Conservation (phyloP, 2,329 filamentous ascomycete species). For the Alternaria incomplexa region DNA sequence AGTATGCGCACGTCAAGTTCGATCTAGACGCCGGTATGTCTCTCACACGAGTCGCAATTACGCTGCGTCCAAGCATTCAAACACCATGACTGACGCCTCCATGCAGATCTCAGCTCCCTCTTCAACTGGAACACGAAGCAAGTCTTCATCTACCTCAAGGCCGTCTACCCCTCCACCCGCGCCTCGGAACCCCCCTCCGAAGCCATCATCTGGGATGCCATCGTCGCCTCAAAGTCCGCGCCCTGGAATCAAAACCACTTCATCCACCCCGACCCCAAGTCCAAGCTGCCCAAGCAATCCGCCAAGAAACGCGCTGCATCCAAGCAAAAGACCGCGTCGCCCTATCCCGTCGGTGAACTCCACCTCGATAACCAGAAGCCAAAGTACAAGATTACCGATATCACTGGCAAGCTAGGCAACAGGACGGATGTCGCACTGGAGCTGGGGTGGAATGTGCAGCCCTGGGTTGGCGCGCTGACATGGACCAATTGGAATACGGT, state of each 20-base stretch:
- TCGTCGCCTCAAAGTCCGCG: conserved; percentile 78
- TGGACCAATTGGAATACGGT: conserved; percentile 67
- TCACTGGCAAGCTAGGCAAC: conserved; percentile 77
- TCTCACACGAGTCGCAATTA: background rate
- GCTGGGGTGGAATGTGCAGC: conserved; percentile 95
- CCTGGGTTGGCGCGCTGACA: conserved; percentile 87
- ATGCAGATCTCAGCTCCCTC: conserved; percentile 78
- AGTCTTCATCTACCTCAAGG: conserved; percentile 94
- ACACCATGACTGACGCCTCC: background rate
- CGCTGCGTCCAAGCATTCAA: background rate
- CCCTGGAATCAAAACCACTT: conserved; percentile 59
- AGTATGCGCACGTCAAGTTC: conserved; percentile 95
- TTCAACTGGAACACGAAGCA: conserved; percentile 99
- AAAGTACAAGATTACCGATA: conserved; percentile 97
- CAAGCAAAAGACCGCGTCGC: conserved; percentile 18
- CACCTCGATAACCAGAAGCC: conserved; percentile 83
- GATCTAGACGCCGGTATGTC: conserved; percentile 75
- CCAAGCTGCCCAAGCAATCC: conserved; percentile 48
- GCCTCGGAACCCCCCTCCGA: conserved; percentile 56
- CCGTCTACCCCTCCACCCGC: conserved; percentile 65
- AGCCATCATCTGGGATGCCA: conserved; percentile 93
- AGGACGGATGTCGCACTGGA: conserved; percentile 76
- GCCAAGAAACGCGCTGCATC: conserved; percentile 22
- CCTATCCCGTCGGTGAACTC: conserved; percentile 68
- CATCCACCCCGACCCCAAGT: conserved; percentile 65